These are phyloP conservation scores for Tephrocybe rancida DNA, from an alignment of 768 basidiomycete genomes.

Conservation along the genomic window DNA sequence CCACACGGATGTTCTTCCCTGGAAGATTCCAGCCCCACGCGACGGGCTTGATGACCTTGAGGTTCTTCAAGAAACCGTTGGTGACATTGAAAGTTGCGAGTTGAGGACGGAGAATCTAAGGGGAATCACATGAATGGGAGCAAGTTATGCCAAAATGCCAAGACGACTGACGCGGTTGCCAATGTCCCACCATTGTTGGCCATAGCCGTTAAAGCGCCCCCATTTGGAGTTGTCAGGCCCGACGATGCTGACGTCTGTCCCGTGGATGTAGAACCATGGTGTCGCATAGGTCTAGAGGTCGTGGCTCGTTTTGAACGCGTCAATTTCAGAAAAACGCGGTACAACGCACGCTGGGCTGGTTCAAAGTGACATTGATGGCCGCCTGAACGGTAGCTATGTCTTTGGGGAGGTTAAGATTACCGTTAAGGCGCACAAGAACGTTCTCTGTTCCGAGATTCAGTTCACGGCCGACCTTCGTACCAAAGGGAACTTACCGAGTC, in stretches of 20 bases:
- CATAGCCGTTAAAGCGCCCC: conserved; percentile 46
- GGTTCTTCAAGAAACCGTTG: conserved; percentile 33
- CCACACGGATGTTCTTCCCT: conserved; percentile 38
- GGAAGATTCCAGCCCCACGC: conserved; percentile 51
- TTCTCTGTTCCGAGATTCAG: conserved; percentile 26
- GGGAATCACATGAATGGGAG: not conserved
- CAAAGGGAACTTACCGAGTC: conserved; percentile 25
- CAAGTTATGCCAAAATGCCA: not conserved
- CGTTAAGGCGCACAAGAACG: conserved; percentile 42
- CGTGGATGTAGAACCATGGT: conserved; percentile 49
- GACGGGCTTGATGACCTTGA: conserved; percentile 50
- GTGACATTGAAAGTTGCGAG: conserved; percentile 50
- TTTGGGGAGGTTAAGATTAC: conserved; percentile 45
- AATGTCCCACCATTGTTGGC: conserved; percentile 54
- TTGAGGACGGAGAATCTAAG: conserved; percentile 43
- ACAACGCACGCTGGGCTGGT: conserved; percentile 32
- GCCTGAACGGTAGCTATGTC: conserved; percentile 44
- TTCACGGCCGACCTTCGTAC: no score
- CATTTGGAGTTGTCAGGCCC: conserved; percentile 40
- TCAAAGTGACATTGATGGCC: conserved; percentile 36
- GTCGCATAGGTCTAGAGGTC: conserved; percentile 36
- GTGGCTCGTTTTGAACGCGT: not conserved
- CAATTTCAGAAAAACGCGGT: not conserved
- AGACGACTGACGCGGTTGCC: conserved; percentile 37
- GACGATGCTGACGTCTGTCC: conserved; percentile 39